Percentiles rank a stretch among this genome's conserved stretches.
phyloP scores from a whole-genome alignment of 1,284 basidiomycete genomes.

The Boletellus deceptivus region DNA sequence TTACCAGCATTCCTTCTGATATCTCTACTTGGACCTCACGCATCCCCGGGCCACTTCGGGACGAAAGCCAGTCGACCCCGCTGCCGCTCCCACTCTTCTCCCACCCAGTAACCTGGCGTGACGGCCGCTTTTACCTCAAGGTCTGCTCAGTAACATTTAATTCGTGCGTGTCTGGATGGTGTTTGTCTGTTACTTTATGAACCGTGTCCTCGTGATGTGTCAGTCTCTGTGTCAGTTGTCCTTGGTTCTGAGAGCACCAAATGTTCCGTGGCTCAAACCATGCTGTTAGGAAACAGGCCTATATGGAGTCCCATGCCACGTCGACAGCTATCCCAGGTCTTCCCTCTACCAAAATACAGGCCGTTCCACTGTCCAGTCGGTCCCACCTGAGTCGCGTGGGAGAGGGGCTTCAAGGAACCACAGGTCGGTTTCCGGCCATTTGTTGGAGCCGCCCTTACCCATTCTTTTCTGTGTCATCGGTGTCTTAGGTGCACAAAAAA shows the following conservation, averaged over 20 bases:
- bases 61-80: neutral
- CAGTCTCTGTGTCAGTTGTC: neutral
- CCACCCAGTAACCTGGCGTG: neutral
- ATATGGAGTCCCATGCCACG: conserved; percentile 15
- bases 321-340: neutral
- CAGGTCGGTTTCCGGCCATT: conserved; percentile 12
- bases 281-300: neutral
- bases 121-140: no score
- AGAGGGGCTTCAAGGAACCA: conserved; percentile 22
- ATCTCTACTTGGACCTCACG: neutral
- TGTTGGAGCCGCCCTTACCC: neutral
- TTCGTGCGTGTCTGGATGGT: conserved; percentile 8
- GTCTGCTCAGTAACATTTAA: neutral
- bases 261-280: neutral
- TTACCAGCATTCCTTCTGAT: neutral
- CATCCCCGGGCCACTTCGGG: no score
- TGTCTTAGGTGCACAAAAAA: conserved; percentile 39
- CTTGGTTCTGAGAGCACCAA: no score
- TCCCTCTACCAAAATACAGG: conserved; percentile 1
- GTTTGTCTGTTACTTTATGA: conserved; percentile 5
- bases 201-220: neutral
- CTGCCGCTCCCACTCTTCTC: neutral
- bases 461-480: neutral
- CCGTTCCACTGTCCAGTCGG: conserved; percentile 17
- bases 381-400: conserved; percentile 17